A percentile compares a stretch with the other conserved stretches of the same genome.
Conservation (phyloP, 2,329 filamentous ascomycete species). For the Fusarium sororula region DNA sequence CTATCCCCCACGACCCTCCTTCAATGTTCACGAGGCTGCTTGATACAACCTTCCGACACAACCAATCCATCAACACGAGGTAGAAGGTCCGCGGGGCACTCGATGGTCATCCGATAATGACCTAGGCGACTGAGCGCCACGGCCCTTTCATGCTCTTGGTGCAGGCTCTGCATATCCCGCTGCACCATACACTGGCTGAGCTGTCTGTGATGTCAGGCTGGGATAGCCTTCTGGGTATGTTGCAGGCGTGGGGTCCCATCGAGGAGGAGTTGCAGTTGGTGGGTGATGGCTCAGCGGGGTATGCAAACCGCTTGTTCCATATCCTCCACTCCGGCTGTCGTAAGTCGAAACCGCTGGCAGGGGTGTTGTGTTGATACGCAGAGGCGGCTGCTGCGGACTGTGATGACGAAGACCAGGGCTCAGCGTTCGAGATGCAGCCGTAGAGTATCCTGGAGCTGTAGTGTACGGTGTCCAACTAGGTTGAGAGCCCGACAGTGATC, state of each 20-base stretch:
- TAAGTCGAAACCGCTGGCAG: constrained; percentile 52
- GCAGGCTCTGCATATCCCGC: constrained; percentile 54
- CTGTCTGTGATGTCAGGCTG: constrained; percentile 47
- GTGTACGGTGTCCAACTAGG: constrained; percentile 61
- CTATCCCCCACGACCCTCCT: constrained; percentile 44
- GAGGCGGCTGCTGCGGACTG: constrained; percentile 50
- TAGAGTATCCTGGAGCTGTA: constrained; percentile 46
- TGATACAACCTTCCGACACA: constrained; percentile 39
- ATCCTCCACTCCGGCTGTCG: constrained; percentile 51
- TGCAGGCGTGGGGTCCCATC: constrained; percentile 54
- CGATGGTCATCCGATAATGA: constrained; percentile 37
- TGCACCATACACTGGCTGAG: constrained; percentile 53
- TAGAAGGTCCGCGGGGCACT: background rate
- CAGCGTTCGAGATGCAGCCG: constrained; percentile 53
- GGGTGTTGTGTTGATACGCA: constrained; percentile 50
- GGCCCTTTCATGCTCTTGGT: constrained; percentile 51
- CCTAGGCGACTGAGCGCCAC: constrained; percentile 21
- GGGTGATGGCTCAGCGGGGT: constrained; percentile 52
- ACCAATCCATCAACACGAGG: constrained; percentile 38
- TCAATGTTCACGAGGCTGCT: constrained; percentile 46
- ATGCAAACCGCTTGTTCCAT: constrained; percentile 52
- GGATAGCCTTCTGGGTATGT: constrained; percentile 53
- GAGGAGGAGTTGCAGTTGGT: constrained; percentile 49
- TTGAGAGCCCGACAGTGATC: constrained; percentile 59
- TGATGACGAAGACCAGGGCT: constrained; percentile 48